Percentiles rank a stretch among this genome's conserved stretches.
Evolutionary conservation across 352 stramenopile species (phyloP).

Genomic region (Pythium brachiatum): DNA sequence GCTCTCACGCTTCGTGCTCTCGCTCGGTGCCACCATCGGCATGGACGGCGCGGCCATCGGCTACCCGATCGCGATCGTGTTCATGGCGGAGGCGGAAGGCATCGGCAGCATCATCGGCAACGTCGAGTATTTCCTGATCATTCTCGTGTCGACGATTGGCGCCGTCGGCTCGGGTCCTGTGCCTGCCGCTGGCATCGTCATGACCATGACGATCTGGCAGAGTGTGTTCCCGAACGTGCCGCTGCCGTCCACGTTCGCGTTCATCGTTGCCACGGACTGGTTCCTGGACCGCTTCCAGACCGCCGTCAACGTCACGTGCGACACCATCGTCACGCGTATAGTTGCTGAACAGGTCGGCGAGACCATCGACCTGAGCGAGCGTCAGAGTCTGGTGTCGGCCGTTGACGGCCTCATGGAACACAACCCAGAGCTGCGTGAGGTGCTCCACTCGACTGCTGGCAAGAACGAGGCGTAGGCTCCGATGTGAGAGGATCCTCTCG

Average conservation of each 20-base stretch:
- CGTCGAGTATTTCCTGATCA: slow-evolving; percentile 31
- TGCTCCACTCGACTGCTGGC: slow-evolving; percentile 8
- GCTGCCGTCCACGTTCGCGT: slow-evolving; percentile 43
- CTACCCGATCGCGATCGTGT: slow-evolving; percentile 30
- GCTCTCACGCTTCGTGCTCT: slow-evolving; percentile 30
- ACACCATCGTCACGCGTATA: slow-evolving; percentile 50
- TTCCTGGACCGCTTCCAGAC: slow-evolving; percentile 51
- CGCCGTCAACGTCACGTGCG: slow-evolving; percentile 47
- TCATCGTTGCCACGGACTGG: slow-evolving; percentile 60
- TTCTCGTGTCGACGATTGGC: slow-evolving; percentile 28
- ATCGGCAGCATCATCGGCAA: slow-evolving; percentile 18
- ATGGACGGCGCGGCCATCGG: slow-evolving; percentile 29
- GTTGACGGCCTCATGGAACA: slow-evolving; percentile 2
- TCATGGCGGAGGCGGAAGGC: slow-evolving; percentile 28
- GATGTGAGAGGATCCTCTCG: too few relatives aligned
- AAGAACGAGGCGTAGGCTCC: neutral
- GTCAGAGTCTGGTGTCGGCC: slow-evolving; percentile 10
- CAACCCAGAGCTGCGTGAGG: slow-evolving; percentile 15
- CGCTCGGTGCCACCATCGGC: slow-evolving; percentile 27
- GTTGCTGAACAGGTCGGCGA: slow-evolving; percentile 36
- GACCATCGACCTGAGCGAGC: slow-evolving; percentile 13
- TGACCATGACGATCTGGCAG: slow-evolving; percentile 36
- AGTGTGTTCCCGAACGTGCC: slow-evolving; percentile 28
- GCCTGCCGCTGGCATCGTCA: slow-evolving; percentile 28
- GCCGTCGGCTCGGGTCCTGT: slow-evolving; percentile 28